Percentiles rank a stretch among this genome's conserved stretches.
Conservation (phyloP, 306 rosid species). For the Vigna reflexopilosa region DNA sequence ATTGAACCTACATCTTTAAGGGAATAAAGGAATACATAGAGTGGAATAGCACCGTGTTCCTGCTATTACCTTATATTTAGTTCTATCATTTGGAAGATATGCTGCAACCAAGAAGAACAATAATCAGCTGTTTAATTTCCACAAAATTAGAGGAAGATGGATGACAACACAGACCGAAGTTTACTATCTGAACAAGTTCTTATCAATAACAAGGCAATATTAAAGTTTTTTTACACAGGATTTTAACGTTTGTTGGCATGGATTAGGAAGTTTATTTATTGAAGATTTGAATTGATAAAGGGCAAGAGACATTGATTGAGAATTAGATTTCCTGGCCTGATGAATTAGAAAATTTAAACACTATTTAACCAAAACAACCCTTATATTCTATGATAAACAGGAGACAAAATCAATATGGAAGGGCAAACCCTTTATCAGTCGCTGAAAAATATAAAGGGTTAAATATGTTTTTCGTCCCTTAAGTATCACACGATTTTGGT, state of each 20-base stretch:
- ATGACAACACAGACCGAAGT: not conserved
- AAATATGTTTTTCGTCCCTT: too few relatives aligned
- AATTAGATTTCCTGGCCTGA: not conserved
- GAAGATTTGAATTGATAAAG: not conserved
- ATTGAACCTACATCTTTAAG: not conserved
- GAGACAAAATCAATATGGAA: constrained; percentile 1
- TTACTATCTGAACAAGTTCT: not conserved
- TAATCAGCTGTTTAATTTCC: not conserved
- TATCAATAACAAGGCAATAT: not conserved
- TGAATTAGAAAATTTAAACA: not conserved
- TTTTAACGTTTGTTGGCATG: too few relatives aligned
- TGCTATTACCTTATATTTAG: constrained; percentile 40
- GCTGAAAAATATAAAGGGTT: not conserved
- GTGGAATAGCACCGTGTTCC: not conserved
- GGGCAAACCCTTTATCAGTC: not conserved
- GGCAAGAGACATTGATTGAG: not conserved
- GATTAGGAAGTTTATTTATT: too few relatives aligned
- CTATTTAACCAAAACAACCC: too few relatives aligned
- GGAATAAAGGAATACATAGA: not conserved
- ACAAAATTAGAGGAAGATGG: not conserved
- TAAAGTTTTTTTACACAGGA: too few relatives aligned
- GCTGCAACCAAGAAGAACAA: constrained; percentile 28
- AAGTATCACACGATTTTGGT: too few relatives aligned
- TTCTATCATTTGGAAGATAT: not conserved
- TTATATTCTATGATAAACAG: not conserved